Evolutionary conservation across 2,329 filamentous ascomycete genomes (phyloP).

Genomic region (Dothistroma pini): DNA sequence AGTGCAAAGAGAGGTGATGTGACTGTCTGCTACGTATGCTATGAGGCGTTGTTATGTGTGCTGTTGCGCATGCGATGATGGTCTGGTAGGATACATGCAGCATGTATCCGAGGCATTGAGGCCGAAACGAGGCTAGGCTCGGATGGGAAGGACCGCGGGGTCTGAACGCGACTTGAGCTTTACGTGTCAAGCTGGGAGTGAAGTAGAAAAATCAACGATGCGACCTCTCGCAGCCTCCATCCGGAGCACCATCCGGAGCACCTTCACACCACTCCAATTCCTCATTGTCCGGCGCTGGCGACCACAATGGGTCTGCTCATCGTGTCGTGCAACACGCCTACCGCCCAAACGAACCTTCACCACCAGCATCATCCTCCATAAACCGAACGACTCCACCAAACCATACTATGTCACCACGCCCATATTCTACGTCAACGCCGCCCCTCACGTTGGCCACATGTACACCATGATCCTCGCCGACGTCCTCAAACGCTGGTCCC

Average conservation of each 20-base stretch:
- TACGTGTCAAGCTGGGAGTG: neutral
- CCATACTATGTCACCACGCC: constrained; percentile 94
- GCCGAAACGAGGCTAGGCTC: neutral
- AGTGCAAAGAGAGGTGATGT: no score
- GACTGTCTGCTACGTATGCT: no score
- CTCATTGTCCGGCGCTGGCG: constrained; percentile 35
- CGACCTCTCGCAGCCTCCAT: constrained; percentile 6
- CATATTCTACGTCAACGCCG: constrained; percentile 99
- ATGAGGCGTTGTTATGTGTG: no score
- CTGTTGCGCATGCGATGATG: neutral
- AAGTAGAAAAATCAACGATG: constrained; percentile 7
- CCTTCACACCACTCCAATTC: constrained; percentile 33
- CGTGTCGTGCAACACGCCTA: neutral
- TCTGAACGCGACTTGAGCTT: constrained; percentile 5
- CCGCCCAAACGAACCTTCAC: constrained; percentile 4
- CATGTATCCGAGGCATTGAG: neutral
- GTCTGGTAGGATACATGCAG: neutral
- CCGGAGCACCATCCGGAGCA: constrained; percentile 7
- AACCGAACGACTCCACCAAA: constrained; percentile 48
- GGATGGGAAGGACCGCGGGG: neutral
- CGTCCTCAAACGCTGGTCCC: constrained; percentile 87
- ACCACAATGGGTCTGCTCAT: constrained; percentile 33
- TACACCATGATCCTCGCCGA: constrained; percentile 91
- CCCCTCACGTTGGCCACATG: constrained; percentile 90
- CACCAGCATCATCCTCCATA: constrained; percentile 9